Base-by-base conservation (phyloP, 306 rosid genomes). In the Quercus engelmannii region DNA sequence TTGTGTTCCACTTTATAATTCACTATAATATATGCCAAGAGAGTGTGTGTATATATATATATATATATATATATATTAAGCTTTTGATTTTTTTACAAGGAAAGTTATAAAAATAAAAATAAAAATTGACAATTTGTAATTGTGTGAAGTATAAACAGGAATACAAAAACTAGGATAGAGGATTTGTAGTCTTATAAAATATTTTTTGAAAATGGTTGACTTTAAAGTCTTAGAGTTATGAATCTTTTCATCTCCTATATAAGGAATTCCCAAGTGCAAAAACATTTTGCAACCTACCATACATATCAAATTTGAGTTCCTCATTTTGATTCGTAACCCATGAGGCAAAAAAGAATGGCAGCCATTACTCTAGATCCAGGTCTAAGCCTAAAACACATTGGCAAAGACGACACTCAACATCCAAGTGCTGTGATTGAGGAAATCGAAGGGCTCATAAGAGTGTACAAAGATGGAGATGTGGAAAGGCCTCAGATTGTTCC, bases 401-500 rank as follows among this genome's bases (percentile, higher is more conserved):
- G 58, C 52, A 85, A 73, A 78, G 82, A 82, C 61, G 81, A 82
- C 61, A 69, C 83, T 55, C 59, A 69, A 64, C 80, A 79, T 43
- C 86, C 80, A n/a, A 80, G 70, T 21, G 63, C 55, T 20, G 80
- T 89, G 73, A 64, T 84, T 72, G 96, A 92, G 71, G 96, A 92
- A 86, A 92, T 92, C 55, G 74, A 86, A 86, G 93, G 97, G 13
- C 91, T 94, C 0, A 88, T 94, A 41, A 91, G 82, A 86, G 97
- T 89, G 2, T 87, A 89, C 87, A 78, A 71, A 77, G 89, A 89
- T 72, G 97, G 97, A 26, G 57, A 80, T 14, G 96, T 92, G 77
- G 94, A 92, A 83, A 74, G 98, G 83, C 74, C 90, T 3, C 83
- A 83, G 56, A 74, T 92, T 30, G 93, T 94, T 41, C 92, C 96